Evolutionary conservation across 129 eudicot species (phyloP), one percentile per base, ranked within the genome.

Genomic region (Artemisia argyi): DNA sequence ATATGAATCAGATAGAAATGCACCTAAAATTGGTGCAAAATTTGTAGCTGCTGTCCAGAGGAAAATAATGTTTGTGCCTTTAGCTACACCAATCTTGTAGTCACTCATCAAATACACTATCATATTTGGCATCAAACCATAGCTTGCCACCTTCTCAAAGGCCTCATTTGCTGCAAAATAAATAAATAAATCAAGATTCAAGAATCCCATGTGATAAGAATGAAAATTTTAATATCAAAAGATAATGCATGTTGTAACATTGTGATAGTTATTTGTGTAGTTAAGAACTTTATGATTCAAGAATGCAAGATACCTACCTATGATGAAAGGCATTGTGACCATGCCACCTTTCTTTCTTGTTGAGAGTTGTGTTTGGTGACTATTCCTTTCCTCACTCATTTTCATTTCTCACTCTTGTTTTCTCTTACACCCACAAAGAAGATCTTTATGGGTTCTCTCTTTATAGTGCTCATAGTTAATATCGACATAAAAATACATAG

Each of bases 101-200:
- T 78, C 84, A 42, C 53, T 70, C 47, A 81, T 75, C 73, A 85
- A 65, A 68, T 85, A 85, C 58, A 81, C 0, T 26, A 81, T 85
- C 89, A 85, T 85, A 75, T 85, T 81, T 54, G 89, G 82, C 26
- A 72, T 20, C 65, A 81, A 47, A 51, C 86, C 89, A 75, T 71
- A 81, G 76, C 89, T 81, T 54, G 82, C 86, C 54, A 85, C 82
- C 73, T 75, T 85, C 82, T 85, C 89, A 54, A 85, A 78, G 57
- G 86, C 77, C 78, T 85, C 89, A 75, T 85, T 85, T 73, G 79
- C 89, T 85, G 77, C 69, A 73, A 65, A 28, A 28, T 28, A 39
- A 39, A 39, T 39, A 39, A 39, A 39, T 48, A 28, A 28, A 15
- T 46, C 51, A 51, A 22, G 70, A 35, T 32, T 32, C n/a, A 17